These are phyloP conservation scores for Knoxdaviesia proteae DNA, from an alignment of 2,329 filamentous ascomycete genomes.

Conservation along the genomic window DNA sequence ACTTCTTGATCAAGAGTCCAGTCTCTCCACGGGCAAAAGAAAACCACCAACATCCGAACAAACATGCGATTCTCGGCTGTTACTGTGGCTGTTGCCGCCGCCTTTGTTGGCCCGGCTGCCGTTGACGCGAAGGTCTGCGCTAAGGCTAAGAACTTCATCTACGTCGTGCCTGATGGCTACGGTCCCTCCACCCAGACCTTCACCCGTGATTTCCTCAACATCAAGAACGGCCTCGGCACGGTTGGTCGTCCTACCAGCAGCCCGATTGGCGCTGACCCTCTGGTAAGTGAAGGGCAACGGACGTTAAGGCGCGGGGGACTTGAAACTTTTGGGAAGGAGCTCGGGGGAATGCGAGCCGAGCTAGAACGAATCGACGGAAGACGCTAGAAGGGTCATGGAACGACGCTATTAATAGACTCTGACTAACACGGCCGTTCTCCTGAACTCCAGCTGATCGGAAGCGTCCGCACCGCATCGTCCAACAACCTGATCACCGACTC, in stretches of 20 bases:
- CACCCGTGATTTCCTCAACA: slow-evolving; percentile 8
- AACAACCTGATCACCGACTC: slow-evolving; percentile 9
- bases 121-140: background rate
- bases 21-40: too few species aligned
- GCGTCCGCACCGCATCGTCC: slow-evolving; percentile 7
- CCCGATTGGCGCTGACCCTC: slow-evolving; percentile 7
- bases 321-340: too few species aligned
- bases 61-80: background rate
- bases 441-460: slow-evolving; percentile 6
- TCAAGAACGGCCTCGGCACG: slow-evolving; percentile 6
- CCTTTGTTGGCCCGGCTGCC: background rate
- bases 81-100: slow-evolving; percentile 1
- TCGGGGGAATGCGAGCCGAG: too few species aligned
- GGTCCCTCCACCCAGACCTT: slow-evolving; percentile 12
- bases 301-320: too few species aligned
- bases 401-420: too few species aligned
- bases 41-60: too few species aligned
- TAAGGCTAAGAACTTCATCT: slow-evolving; percentile 12
- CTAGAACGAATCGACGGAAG: too few species aligned
- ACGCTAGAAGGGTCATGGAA: too few species aligned
- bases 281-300: slow-evolving; percentile 3
- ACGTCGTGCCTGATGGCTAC: slow-evolving; percentile 13
- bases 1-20: too few species aligned
- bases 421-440: background rate
- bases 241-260: slow-evolving; percentile 6